Conservation (phyloP, 495 filamentous ascomycete genomes). For the Xanthoparmelia taractica region DNA sequence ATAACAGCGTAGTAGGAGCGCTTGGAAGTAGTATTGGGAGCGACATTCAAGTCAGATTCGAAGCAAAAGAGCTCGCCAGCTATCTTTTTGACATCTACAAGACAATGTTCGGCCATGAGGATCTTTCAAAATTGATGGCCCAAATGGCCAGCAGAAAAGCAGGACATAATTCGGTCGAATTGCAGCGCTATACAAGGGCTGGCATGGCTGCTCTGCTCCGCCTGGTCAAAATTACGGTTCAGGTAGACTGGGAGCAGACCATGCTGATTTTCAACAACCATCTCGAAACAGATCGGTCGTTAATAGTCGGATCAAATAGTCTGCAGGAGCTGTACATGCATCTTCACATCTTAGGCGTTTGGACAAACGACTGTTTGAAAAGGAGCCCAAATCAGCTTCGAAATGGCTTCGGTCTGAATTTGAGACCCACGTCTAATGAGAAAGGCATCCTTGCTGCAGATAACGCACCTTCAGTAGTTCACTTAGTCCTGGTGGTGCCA, state of each 20-base stretch:
- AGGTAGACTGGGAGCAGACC: slow-evolving; percentile 30
- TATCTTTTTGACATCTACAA: slow-evolving; percentile 35
- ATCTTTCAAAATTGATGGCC: slow-evolving; percentile 21
- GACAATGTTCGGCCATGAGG: slow-evolving; percentile 39
- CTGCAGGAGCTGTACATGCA: slow-evolving; percentile 27
- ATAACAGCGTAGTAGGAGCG: slow-evolving; percentile 8
- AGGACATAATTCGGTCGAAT: not conserved
- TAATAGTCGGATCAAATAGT: slow-evolving; percentile 28
- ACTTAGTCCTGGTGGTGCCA: slow-evolving; percentile 13
- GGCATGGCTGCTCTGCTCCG: slow-evolving; percentile 35
- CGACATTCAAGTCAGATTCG: slow-evolving; percentile 24
- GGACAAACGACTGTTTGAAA: slow-evolving; percentile 15
- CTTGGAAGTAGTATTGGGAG: slow-evolving; percentile 18
- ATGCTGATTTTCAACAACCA: slow-evolving; percentile 26
- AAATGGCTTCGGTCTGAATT: not conserved
- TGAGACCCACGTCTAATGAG: not conserved
- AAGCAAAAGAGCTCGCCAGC: slow-evolving; percentile 30
- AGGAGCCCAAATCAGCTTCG: not conserved
- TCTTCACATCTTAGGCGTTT: slow-evolving; percentile 28
- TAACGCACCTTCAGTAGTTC: slow-evolving; percentile 7
- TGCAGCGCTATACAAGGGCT: slow-evolving; percentile 34
- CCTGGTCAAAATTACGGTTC: slow-evolving; percentile 26
- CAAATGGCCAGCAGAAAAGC: slow-evolving; percentile 3
- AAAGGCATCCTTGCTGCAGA: slow-evolving; percentile 10
- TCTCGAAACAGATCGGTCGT: slow-evolving; percentile 26